Base-by-base conservation (phyloP, 768 basidiomycete species). In the Kwoniella dejecticola region DNA sequence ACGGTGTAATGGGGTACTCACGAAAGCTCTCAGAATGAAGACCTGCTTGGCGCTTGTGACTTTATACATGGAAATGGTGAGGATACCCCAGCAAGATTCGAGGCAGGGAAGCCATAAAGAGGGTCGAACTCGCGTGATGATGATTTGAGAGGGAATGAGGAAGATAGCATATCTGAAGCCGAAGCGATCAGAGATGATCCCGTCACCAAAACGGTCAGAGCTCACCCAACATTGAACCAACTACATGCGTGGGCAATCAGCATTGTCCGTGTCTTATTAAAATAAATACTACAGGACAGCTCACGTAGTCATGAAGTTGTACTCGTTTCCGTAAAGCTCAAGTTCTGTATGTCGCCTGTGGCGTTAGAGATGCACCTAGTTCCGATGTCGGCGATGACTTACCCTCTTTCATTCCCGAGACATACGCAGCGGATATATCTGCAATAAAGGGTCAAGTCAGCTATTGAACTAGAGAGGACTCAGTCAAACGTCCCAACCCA, bases 321-420 rank as follows among this genome's bases (percentile, higher is more conserved):
- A 62, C 41, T 77, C 71, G 54, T 77, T 75, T 8, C 74, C 71
- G 29, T 36, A 36, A n/a, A 61, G 41, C 10, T 21, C 38, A 4
- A 61, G n/a, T 40, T 54, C 52, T 56, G 36, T 6, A 54, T 11
- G 10, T 26, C 24, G 17, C 41, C 11, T n/a, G n/a, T n/a, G n/a
- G n/a, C n/a, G n/a, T n/a, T n/a, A n/a, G n/a, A n/a, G n/a, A n/a
- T n/a, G n/a, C n/a, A n/a, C n/a, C n/a, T n/a, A n/a, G n/a, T n/a
- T n/a, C n/a, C n/a, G n/a, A n/a, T n/a, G n/a, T n/a, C n/a, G n/a
- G n/a, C n/a, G n/a, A 26, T 24, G 2, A 57, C 65, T 50, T 33
- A 67, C 65, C 66, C 29, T 77, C 76, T 27, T 70, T 70, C 73
- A 77, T 75, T 0, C 76, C 75, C 42, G 61, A 62, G 44, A 75